These are phyloP conservation scores for Pythium oligandrum DNA, from an alignment of 352 stramenopile genomes.

Conservation along the genomic window DNA sequence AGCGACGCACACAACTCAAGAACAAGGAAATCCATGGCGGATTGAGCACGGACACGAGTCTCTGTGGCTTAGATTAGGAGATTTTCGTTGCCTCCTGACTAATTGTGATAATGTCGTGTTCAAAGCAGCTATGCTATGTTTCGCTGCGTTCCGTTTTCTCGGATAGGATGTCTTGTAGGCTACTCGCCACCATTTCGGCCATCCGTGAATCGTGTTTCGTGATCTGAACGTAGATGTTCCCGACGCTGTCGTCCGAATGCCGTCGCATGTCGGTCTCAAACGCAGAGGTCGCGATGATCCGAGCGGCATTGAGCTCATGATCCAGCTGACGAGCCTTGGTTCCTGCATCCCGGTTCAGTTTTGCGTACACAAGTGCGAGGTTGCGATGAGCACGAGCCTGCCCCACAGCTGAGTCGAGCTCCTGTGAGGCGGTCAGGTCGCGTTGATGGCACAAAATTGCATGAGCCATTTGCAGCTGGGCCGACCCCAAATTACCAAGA, in stretches of 20 bases:
- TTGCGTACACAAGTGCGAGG: slow-evolving; percentile 57
- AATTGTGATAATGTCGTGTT: no score
- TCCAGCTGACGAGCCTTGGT: slow-evolving; percentile 10
- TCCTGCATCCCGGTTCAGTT: slow-evolving; percentile 19
- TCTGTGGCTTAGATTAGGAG: slow-evolving; percentile 69
- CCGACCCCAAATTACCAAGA: slow-evolving; percentile 61
- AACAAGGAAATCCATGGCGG: slow-evolving; percentile 86
- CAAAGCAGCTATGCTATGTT: no score
- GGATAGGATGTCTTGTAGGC: slow-evolving; percentile 27
- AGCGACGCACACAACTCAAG: slow-evolving; percentile 72
- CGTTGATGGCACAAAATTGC: slow-evolving; percentile 57
- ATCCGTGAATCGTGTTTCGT: slow-evolving; percentile 31
- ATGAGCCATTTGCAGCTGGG: slow-evolving; percentile 46
- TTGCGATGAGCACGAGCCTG: slow-evolving; percentile 63
- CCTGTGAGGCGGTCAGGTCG: slow-evolving; percentile 34
- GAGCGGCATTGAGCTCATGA: slow-evolving; percentile 31
- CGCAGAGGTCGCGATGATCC: slow-evolving; percentile 19
- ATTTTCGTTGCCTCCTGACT: no score
- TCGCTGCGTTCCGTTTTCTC: slow-evolving; percentile 1
- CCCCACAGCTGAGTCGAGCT: slow-evolving; percentile 44
- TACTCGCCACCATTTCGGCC: slow-evolving; percentile 27
- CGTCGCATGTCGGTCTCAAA: slow-evolving; percentile 48
- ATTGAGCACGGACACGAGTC: slow-evolving; percentile 68
- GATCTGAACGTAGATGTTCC: slow-evolving; percentile 69
- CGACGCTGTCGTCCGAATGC: slow-evolving; percentile 35